Evolutionary conservation across 306 rosid species (phyloP).

Genomic region (Acacia confusa): DNA sequence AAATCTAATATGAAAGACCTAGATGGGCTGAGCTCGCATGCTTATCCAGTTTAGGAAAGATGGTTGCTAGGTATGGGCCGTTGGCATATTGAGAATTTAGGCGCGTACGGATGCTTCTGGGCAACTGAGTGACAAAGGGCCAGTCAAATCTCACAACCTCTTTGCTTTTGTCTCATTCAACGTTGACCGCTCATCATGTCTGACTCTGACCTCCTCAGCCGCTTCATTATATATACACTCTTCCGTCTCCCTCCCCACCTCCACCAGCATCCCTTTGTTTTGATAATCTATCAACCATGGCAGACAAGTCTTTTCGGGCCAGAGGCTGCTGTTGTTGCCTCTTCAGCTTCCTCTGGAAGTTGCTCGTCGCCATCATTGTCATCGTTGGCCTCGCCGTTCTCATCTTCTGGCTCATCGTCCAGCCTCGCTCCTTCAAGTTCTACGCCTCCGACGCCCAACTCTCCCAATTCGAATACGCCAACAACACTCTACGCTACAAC

Average conservation of each 20-base stretch:
- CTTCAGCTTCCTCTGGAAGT: slow-evolving; percentile 29
- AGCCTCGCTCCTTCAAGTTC: slow-evolving; percentile 51
- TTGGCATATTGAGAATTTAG: neutral
- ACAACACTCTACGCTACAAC: slow-evolving; percentile 35
- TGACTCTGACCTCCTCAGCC: neutral
- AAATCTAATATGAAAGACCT: no score
- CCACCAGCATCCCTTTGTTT: neutral
- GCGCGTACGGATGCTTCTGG: slow-evolving; percentile 1
- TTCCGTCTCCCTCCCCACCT: neutral
- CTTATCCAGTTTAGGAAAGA: no score
- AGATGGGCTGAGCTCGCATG: no score
- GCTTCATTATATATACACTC: neutral
- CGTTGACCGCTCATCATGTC: neutral
- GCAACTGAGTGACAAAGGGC: neutral
- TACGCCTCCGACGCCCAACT: slow-evolving; percentile 56
- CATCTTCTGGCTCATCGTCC: slow-evolving; percentile 49
- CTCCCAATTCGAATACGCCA: slow-evolving; percentile 52
- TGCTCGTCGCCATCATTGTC: slow-evolving; percentile 33
- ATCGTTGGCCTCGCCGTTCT: slow-evolving; percentile 36
- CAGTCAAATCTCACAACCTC: neutral
- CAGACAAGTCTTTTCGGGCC: slow-evolving; percentile 38
- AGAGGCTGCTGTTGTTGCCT: slow-evolving; percentile 44
- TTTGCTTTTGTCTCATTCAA: neutral
- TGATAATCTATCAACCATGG: neutral
- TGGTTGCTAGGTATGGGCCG: no score